phyloP scores from a whole-genome alignment of 1,284 basidiomycete species.

The Meira nashicola region DNA sequence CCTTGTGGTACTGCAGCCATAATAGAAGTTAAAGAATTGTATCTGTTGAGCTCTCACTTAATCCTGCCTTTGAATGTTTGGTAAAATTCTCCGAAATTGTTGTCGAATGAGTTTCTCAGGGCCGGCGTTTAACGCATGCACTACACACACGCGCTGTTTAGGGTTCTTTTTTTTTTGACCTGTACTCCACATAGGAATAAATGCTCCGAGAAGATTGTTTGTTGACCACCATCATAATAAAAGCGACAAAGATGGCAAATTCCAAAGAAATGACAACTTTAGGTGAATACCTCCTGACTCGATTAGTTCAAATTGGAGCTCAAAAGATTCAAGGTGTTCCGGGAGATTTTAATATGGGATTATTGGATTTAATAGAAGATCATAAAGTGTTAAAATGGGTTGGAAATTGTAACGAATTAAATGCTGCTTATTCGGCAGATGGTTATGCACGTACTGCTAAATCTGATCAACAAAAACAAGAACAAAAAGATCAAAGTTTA shows the following conservation, averaged over 20 bases:
- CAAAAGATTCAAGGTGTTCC: conserved; percentile 79
- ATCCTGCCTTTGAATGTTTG: no score
- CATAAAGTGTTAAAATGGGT: conserved; percentile 73
- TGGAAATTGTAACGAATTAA: conserved; percentile 64
- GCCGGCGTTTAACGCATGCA: no score
- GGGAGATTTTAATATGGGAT: conserved; percentile 79
- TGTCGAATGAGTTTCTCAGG: no score
- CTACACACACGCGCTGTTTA: no score
- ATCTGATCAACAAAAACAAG: neutral
- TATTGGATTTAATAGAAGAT: conserved; percentile 75
- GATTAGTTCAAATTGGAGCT: conserved; percentile 41
- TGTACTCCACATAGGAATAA: no score
- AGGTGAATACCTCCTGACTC: conserved; percentile 43
- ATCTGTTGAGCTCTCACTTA: no score
- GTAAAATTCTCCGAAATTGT: no score
- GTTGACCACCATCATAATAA: neutral
- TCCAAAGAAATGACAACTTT: conserved; percentile 9
- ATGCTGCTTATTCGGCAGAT: conserved; percentile 17
- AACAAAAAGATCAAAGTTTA: neutral
- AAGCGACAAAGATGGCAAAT: neutral
- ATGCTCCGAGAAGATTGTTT: no score
- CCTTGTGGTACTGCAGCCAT: no score
- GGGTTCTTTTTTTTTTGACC: no score
- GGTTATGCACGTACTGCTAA: conserved; percentile 10
- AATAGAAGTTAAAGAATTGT: no score